Evolutionary conservation across 192 early-diverging fungal genomes (phyloP), one percentile per base, ranked within the genome.

Genomic region (Dissophora globulifera): DNA sequence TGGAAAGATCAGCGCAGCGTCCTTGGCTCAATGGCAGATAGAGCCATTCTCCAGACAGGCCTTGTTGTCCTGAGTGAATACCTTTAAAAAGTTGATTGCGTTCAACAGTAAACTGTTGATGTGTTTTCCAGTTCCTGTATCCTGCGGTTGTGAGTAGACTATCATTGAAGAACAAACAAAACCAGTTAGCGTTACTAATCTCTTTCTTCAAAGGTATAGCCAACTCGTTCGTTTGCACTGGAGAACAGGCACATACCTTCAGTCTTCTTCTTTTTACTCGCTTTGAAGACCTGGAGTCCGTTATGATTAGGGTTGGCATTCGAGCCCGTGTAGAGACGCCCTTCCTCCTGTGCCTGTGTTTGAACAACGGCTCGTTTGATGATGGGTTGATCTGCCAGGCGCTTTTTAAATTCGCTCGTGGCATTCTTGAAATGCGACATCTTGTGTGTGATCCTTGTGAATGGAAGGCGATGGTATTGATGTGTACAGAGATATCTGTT

Each of bases 131-230:
- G 79, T 66, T 2, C 86, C 86, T 2, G 86, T 85, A 31, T 85
- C 81, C 31, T 81, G 79, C 29, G 86, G 86, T 60, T 87, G 86
- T n/a, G 86, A 85, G 58, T 81, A 83, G 5, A 85, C 81, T 80
- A 63, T 27, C 0, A 54, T 43, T 13, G 53, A 30, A 38, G 40
- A 12, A 45, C 29, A 17, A 55, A 20, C 4, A 50, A 60, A 35
- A 26, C 47, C 8, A 29, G 15, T 12, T 26, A 23, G 54, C 23
- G 1, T 15, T 10, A 5, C 12, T 13, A 26, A 31, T 11, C 6
- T n/a, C 1, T 54, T 41, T 35, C 13, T 38, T 38, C 35, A 22
- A 35, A 47, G 12, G 35, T 22, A 23, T 7, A 48, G 20, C 54
- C 27, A n/a, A 10, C 49, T 26, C 38, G 27, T n/a, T n/a, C n/a